These are phyloP conservation scores for Hyaloperonospora brassicae DNA, from an alignment of 352 stramenopile genomes.

Conservation along the genomic window DNA sequence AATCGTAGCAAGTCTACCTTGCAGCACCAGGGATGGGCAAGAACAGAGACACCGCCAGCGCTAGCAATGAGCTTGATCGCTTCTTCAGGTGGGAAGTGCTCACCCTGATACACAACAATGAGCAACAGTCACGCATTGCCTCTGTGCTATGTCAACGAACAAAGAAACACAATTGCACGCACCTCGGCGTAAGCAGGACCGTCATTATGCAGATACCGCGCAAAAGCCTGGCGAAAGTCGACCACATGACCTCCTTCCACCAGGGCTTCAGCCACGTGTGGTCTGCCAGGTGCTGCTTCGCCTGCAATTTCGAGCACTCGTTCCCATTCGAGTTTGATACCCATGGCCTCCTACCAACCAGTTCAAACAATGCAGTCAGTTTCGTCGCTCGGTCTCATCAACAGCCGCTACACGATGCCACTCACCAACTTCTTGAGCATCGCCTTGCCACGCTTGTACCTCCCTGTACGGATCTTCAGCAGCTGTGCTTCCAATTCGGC, in stretches of 20 bases:
- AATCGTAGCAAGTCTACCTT: constrained; percentile 32
- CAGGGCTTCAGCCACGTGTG: constrained; percentile 72
- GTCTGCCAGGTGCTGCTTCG: constrained; percentile 68
- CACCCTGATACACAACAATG: constrained; percentile 31
- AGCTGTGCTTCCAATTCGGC: constrained; percentile 62
- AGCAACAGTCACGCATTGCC: background rate
- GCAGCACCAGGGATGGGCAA: constrained; percentile 83
- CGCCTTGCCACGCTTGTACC: constrained; percentile 72
- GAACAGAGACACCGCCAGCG: constrained; percentile 65
- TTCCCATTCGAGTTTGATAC: constrained; percentile 74
- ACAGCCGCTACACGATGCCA: constrained; percentile 2
- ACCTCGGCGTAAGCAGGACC: constrained; percentile 81
- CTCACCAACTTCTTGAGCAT: constrained; percentile 78
- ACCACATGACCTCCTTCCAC: constrained; percentile 68
- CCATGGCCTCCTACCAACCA: constrained; percentile 55
- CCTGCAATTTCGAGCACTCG: constrained; percentile 76
- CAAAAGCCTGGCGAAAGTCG: constrained; percentile 74
- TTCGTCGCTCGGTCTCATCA: background rate
- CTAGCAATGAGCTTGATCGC: constrained; percentile 81
- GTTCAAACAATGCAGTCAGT: background rate
- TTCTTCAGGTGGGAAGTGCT: constrained; percentile 78
- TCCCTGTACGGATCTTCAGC: constrained; percentile 65
- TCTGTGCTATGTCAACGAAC: background rate
- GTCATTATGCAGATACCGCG: constrained; percentile 75
- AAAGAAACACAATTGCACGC: background rate